Conservation (phyloP, 192 early-diverging fungal species). For the Backusella sp. region DNA sequence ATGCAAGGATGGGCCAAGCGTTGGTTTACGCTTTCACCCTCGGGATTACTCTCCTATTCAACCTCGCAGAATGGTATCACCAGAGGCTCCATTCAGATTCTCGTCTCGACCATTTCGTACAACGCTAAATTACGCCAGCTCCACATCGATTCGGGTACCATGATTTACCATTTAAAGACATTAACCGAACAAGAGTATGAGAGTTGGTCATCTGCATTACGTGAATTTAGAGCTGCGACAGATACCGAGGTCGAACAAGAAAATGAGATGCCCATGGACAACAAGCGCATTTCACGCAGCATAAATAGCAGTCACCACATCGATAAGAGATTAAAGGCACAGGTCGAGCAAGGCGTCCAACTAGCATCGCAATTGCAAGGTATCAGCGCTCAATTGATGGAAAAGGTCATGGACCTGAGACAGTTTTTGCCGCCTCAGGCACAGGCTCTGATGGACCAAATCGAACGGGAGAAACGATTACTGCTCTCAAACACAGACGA, state of each 20-base stretch:
- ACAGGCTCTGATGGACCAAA: not conserved
- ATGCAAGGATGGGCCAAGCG: slow-evolving; percentile 83
- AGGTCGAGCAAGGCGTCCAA: not conserved
- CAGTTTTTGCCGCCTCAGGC: not conserved
- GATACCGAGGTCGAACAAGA: not conserved
- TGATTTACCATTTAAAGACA: slow-evolving; percentile 83
- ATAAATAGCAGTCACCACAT: not conserved
- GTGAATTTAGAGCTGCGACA: not conserved
- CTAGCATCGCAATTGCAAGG: not conserved
- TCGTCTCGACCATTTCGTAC: slow-evolving; percentile 60
- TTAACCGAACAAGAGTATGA: slow-evolving; percentile 67
- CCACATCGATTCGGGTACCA: slow-evolving; percentile 85
- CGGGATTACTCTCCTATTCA: slow-evolving; percentile 76
- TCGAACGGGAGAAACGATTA: not conserved
- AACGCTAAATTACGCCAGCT: slow-evolving; percentile 66
- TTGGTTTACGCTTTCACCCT: slow-evolving; percentile 81
- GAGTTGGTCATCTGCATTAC: slow-evolving; percentile 55
- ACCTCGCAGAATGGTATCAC: slow-evolving; percentile 65
- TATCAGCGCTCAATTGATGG: not conserved
- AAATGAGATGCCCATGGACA: not conserved
- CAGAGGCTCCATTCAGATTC: slow-evolving; percentile 65
- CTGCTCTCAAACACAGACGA: not conserved
- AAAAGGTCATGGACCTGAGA: not conserved
- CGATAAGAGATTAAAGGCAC: not conserved
- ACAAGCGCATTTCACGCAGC: not conserved